Evolutionary conservation across 1,284 basidiomycete genomes (phyloP).

Genomic region (Pseudomicrostroma phylloplanum): DNA sequence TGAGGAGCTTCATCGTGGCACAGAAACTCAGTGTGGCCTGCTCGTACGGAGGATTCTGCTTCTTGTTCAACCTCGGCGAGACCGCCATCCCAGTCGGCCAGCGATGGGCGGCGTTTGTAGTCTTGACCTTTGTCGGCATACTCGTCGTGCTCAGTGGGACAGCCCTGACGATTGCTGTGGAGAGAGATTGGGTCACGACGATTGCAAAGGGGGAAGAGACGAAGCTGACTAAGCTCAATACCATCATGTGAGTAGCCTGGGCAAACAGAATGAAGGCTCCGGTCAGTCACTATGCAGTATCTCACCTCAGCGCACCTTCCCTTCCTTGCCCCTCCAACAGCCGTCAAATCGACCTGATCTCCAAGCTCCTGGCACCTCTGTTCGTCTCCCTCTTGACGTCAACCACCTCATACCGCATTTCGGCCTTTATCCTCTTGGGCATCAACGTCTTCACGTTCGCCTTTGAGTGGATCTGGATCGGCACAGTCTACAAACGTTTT

Average conservation of each 20-base stretch:
- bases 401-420: slow-evolving; percentile 23
- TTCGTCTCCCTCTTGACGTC: slow-evolving; percentile 58
- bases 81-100: slow-evolving; percentile 15
- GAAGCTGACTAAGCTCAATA: slow-evolving; percentile 45
- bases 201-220: slow-evolving; percentile 48
- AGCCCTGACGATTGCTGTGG: slow-evolving; percentile 57
- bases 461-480: slow-evolving; percentile 34
- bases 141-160: slow-evolving; percentile 52
- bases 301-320: slow-evolving; percentile 45
- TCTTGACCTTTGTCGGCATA: slow-evolving; percentile 54
- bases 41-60: slow-evolving; percentile 53
- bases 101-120: slow-evolving; percentile 50
- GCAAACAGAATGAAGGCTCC: too few relatives aligned
- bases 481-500: slow-evolving; percentile 31
- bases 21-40: slow-evolving; percentile 55
- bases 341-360: slow-evolving; percentile 58
- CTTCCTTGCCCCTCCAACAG: slow-evolving; percentile 51
- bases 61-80: slow-evolving; percentile 34
- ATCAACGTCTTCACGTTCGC: slow-evolving; percentile 23
- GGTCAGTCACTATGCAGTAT: slow-evolving; percentile 9
- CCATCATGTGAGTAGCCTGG: slow-evolving; percentile 23
- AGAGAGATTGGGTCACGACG: slow-evolving; percentile 59
- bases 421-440: slow-evolving; percentile 27
- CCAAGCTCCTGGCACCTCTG: slow-evolving; percentile 58
- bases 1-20: slow-evolving; percentile 54